A percentile compares a stretch with the other conserved stretches of the same genome.
These are phyloP conservation scores for Komagataella pastoris DNA, from an alignment of 805 yeast genomes.

Conservation along the genomic window DNA sequence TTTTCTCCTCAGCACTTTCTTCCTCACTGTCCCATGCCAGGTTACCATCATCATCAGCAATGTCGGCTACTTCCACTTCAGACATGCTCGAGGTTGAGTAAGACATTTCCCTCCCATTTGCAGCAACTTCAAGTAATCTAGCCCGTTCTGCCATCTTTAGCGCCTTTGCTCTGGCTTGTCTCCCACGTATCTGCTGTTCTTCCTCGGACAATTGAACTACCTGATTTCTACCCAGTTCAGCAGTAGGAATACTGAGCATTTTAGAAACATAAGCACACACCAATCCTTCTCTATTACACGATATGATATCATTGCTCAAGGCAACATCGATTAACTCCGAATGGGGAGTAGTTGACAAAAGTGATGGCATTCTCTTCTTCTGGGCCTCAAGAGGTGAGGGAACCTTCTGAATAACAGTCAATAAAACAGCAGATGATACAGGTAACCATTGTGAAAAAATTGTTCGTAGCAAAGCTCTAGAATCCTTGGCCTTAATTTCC, in stretches of 20 bases:
- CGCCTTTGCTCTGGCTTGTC: constrained; percentile 55
- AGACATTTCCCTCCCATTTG: constrained; percentile 1
- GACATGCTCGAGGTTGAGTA: constrained; percentile 4
- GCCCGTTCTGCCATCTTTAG: constrained; percentile 46
- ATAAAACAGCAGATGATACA: constrained; percentile 68
- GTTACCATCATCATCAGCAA: constrained; percentile 27
- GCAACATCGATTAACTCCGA: constrained; percentile 30
- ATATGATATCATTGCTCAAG: constrained; percentile 41
- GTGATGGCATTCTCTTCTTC: constrained; percentile 48
- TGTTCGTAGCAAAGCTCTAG: constrained; percentile 42
- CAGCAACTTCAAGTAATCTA: background rate
- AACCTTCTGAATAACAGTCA: constrained; percentile 72
- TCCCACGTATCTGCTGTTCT: constrained; percentile 49
- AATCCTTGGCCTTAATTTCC: constrained; percentile 71
- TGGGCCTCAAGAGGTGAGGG: constrained; percentile 83
- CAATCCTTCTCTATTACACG: constrained; percentile 59
- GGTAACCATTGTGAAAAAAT: constrained; percentile 94
- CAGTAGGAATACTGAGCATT: constrained; percentile 73
- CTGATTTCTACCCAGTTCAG: constrained; percentile 55
- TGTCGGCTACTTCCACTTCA: constrained; percentile 11
- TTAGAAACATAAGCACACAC: constrained; percentile 76
- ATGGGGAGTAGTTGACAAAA: constrained; percentile 48
- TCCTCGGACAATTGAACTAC: constrained; percentile 29
- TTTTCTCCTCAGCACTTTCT: constrained; percentile 31
- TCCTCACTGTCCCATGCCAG: constrained; percentile 41